Conservation (phyloP, 257 asterid species). For the Echites panduratus region DNA sequence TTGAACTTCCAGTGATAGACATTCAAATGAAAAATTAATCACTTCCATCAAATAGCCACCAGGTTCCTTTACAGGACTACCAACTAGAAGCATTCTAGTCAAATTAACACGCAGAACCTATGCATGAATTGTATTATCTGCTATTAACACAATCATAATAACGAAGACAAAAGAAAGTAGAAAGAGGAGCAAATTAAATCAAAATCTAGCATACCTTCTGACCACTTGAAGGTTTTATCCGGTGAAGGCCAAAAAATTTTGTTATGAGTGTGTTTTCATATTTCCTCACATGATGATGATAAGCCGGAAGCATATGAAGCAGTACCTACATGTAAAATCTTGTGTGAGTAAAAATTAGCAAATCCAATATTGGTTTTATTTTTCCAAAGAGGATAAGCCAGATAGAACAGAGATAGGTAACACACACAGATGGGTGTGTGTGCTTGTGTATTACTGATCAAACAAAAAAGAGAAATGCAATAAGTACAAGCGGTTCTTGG, state of each 20-base stretch:
- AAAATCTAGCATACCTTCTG: slow-evolving; percentile 58
- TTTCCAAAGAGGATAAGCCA: not conserved
- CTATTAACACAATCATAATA: not conserved
- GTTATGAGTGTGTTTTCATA: slow-evolving; percentile 88
- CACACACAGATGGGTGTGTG: no score
- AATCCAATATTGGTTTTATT: not conserved
- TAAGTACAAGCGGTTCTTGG: not conserved
- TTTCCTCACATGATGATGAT: slow-evolving; percentile 67
- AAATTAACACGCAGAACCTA: slow-evolving; percentile 1
- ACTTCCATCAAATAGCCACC: not conserved
- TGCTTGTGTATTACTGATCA: no score
- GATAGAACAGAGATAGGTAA: not conserved
- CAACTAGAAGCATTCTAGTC: not conserved
- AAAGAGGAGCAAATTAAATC: not conserved
- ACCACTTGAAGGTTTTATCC: slow-evolving; percentile 92
- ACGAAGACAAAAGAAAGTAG: not conserved
- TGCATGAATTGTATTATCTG: not conserved
- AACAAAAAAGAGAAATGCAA: no score
- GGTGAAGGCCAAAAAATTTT: slow-evolving; percentile 96
- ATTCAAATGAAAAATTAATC: not conserved
- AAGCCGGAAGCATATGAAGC: slow-evolving; percentile 88
- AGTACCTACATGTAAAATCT: slow-evolving; percentile 56
- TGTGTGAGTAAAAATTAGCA: slow-evolving; percentile 18
- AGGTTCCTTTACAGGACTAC: not conserved
- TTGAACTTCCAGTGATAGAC: not conserved